phyloP scores from a whole-genome alignment of 805 yeast genomes.

The Cyberlindnera petersonii region DNA sequence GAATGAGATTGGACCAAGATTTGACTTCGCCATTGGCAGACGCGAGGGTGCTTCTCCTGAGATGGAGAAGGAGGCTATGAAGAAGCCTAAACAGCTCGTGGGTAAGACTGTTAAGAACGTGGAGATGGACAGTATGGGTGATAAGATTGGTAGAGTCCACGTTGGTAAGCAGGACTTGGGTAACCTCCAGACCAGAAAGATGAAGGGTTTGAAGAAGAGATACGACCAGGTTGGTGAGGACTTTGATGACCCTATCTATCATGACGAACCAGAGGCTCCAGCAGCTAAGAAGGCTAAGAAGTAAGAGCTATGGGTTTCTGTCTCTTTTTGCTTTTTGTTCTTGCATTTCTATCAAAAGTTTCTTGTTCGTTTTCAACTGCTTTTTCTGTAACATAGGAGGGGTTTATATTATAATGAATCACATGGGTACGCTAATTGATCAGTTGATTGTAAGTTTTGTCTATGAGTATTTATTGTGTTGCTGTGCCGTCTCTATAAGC shows the following conservation, averaged over 20 bases:
- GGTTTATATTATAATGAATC: conserved; percentile 4
- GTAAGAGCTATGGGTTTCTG: not conserved
- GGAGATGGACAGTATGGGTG: conserved; percentile 86
- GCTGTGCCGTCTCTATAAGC: not conserved
- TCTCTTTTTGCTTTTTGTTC: not conserved
- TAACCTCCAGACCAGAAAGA: conserved; percentile 92
- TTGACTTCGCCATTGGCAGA: conserved; percentile 91
- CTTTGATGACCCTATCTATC: conserved; percentile 45
- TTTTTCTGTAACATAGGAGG: conserved; percentile 4
- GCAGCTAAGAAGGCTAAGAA: conserved; percentile 30
- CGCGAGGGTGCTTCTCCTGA: conserved; percentile 79
- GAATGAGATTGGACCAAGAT: conserved; percentile 92
- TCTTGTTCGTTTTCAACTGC: conserved; percentile 1
- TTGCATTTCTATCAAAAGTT: conserved; percentile 1
- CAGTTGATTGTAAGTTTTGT: not conserved
- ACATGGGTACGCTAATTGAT: not conserved
- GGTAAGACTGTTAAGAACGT: conserved; percentile 86
- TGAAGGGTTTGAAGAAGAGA: conserved; percentile 92
- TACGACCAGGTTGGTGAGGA: conserved; percentile 67
- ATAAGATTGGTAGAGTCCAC: conserved; percentile 93
- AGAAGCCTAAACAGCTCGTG: conserved; percentile 75
- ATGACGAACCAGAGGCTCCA: conserved; percentile 36
- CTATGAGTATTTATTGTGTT: not conserved
- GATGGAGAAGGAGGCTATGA: conserved; percentile 83
- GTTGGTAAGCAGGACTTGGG: conserved; percentile 92